phyloP scores from a whole-genome alignment of 2,329 filamentous ascomycete genomes.

The Colletotrichum australisinense region DNA sequence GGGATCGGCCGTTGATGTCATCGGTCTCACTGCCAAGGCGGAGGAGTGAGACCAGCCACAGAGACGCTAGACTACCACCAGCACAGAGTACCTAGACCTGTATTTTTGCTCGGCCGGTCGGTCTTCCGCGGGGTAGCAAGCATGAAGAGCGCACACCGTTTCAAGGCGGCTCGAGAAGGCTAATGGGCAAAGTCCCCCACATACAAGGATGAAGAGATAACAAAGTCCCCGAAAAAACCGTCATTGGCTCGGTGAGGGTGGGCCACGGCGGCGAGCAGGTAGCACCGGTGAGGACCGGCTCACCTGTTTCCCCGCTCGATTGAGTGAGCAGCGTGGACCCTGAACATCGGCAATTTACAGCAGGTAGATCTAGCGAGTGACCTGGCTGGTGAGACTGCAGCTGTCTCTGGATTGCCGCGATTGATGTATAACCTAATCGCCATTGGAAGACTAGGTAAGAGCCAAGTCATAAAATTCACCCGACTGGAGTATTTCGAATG shows the following conservation, averaged over 20 bases:
- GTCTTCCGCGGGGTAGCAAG: neutral
- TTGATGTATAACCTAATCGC: no score
- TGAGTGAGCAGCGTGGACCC: neutral
- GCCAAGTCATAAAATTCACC: neutral
- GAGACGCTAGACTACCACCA: neutral
- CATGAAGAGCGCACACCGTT: neutral
- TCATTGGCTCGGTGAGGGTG: no score
- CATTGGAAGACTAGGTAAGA: no score
- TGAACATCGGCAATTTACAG: neutral
- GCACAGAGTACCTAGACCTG: neutral
- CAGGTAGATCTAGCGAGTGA: neutral
- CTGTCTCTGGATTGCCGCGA: no score
- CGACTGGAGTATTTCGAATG: neutral
- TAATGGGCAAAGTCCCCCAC: neutral
- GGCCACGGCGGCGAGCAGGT: no score
- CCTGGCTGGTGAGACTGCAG: neutral
- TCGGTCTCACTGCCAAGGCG: constrained; percentile 25
- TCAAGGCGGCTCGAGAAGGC: neutral
- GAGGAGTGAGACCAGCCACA: constrained; percentile 14
- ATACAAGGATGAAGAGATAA: no score
- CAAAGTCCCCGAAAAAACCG: no score
- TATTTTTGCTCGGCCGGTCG: neutral
- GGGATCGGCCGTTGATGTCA: constrained; percentile 33
- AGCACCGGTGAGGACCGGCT: neutral
- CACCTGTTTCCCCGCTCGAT: neutral